A percentile compares a stretch with the other conserved stretches of the same genome.
These are phyloP conservation scores for Phytophthora pinifolia DNA, from an alignment of 352 stramenopile species.

Conservation along the genomic window DNA sequence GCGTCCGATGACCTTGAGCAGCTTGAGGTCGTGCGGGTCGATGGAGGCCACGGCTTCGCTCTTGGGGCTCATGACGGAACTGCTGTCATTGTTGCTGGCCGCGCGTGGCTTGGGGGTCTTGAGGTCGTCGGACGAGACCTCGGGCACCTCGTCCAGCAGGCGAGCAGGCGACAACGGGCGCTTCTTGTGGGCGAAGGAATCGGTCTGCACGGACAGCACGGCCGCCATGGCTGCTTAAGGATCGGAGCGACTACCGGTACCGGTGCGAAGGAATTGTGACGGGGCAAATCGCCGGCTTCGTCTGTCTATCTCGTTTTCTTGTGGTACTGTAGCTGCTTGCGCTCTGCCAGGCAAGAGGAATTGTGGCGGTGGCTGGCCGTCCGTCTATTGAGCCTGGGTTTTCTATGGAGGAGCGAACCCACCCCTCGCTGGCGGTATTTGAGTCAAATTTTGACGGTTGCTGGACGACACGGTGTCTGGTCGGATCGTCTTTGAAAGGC, in stretches of 20 bases:
- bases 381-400: conserved; percentile 3
- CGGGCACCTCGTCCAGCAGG: conserved; percentile 23
- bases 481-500: not conserved
- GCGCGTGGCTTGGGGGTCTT: conserved; percentile 23
- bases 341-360: conserved; percentile 11
- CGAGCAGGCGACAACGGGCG: conserved; percentile 28
- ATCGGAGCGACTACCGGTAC: not conserved
- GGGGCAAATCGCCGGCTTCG: not conserved
- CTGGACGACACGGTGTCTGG: conserved; percentile 13
- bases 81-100: not conserved
- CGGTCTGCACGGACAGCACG: conserved; percentile 26
- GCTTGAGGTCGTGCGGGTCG: conserved; percentile 65
- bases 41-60: conserved; percentile 24
- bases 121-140: conserved; percentile 26
- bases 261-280: conserved; percentile 14
- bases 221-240: conserved; percentile 25
- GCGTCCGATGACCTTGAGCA: conserved; percentile 86
- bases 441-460: too few relatives aligned
- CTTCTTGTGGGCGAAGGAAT: conserved; percentile 25
- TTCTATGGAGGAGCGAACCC: conserved; percentile 20
- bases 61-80: conserved; percentile 19
- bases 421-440: conserved; percentile 24
- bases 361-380: conserved; percentile 19
- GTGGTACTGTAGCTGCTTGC: conserved; percentile 10
- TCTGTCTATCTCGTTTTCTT: too few relatives aligned